Conservation (phyloP, 208 protist species). For the Plasmodiophora brassicae region DNA sequence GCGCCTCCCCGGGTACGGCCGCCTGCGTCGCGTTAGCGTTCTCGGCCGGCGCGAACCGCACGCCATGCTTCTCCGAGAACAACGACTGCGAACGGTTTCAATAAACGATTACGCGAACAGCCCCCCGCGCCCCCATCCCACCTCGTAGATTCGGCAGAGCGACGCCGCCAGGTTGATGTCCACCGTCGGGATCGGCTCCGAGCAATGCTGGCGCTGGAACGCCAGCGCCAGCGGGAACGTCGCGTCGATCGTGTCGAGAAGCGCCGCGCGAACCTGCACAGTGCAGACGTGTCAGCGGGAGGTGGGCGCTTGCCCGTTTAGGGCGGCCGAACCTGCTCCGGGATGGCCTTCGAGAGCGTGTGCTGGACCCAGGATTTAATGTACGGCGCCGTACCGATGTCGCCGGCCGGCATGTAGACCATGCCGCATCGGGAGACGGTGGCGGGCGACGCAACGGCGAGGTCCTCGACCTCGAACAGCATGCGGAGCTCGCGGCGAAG, state of each 20-base stretch:
- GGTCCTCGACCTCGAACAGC: slow-evolving; percentile 97
- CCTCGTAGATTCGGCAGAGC: slow-evolving; percentile 77
- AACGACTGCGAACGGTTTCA: neutral
- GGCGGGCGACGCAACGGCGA: slow-evolving; percentile 91
- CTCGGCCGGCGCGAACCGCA: neutral
- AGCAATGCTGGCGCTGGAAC: slow-evolving; percentile 72
- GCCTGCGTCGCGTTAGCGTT: too few species aligned
- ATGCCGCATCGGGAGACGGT: slow-evolving; percentile 96
- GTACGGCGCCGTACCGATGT: slow-evolving; percentile 82
- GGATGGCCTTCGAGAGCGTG: slow-evolving; percentile 55
- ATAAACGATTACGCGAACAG: too few species aligned
- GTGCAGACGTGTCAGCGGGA: neutral
- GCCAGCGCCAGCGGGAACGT: slow-evolving; percentile 75
- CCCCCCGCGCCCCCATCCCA: too few species aligned
- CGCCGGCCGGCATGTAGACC: slow-evolving; percentile 86
- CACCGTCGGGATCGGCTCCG: slow-evolving; percentile 73
- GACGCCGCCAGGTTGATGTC: slow-evolving; percentile 83
- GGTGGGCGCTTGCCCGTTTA: neutral
- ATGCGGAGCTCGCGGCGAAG: slow-evolving; percentile 75
- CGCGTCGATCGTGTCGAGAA: slow-evolving; percentile 77
- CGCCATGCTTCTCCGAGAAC: neutral
- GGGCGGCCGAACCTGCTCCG: slow-evolving; percentile 17
- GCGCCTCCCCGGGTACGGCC: too few species aligned
- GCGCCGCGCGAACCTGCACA: slow-evolving; percentile 66
- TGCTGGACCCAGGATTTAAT: slow-evolving; percentile 78